phyloP scores from a whole-genome alignment of 345 rosid genomes.

The Populus deltoides region DNA sequence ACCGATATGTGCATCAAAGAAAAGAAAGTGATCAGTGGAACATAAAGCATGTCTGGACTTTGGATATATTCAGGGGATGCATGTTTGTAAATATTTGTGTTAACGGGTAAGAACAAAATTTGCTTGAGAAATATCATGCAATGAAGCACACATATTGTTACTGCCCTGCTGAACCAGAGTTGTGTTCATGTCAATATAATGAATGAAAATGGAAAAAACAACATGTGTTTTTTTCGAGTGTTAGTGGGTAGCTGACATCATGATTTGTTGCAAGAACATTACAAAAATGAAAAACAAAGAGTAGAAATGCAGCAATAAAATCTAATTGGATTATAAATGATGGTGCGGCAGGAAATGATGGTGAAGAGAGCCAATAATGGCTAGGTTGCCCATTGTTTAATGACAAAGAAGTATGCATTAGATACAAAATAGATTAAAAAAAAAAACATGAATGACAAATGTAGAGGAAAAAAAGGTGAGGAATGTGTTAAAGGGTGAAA shows the following conservation, averaged over 20 bases:
- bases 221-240: no score
- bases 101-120: background rate
- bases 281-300: background rate
- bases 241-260: background rate
- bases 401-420: background rate
- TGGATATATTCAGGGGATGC: background rate
- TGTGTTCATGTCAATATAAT: background rate
- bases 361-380: background rate
- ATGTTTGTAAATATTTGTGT: background rate
- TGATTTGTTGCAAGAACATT: background rate
- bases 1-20: background rate
- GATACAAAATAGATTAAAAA: no score
- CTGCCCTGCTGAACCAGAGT: background rate
- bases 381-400: background rate
- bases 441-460: no score
- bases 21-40: background rate
- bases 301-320: no score
- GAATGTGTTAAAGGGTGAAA: no score
- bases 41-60: background rate
- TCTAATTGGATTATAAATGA: no score
- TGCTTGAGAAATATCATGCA: background rate
- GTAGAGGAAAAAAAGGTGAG: no score
- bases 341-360: no score
- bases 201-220: background rate
- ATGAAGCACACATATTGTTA: background rate